Conservation (phyloP, 73 alveolate genomes). For the Paramecium primaurelia region DNA sequence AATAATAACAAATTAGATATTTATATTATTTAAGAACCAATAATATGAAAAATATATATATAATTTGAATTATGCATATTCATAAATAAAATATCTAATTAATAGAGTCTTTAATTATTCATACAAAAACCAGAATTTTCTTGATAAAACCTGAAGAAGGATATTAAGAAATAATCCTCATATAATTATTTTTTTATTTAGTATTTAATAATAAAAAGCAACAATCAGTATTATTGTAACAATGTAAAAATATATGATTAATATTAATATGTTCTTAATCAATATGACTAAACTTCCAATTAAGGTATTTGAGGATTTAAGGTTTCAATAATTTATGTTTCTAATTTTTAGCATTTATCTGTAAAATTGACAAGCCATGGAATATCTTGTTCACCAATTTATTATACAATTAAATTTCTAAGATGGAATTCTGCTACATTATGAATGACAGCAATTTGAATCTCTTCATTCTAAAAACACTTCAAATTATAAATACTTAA, state of each 20-base stretch:
- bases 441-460: slow-evolving; percentile 11
- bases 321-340: neutral
- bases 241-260: neutral
- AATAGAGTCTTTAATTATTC: no score
- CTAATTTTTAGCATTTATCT: neutral
- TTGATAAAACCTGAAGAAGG: no score
- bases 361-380: neutral
- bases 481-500: neutral
- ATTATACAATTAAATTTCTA: neutral
- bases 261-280: neutral
- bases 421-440: neutral
- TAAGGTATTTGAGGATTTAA: slow-evolving; percentile 3
- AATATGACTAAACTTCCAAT: slow-evolving; percentile 7
- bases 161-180: no score
- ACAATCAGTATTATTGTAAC: neutral
- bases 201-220: neutral
- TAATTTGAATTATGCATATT: no score
- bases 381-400: neutral
- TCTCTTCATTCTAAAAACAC: neutral
- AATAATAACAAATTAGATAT: no score
- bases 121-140: no score
- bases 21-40: no score
- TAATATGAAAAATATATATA: no score
- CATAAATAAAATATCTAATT: no score
- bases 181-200: neutral